Conservation (phyloP, 306 rosid genomes). For the Mucuna pruriens region DNA sequence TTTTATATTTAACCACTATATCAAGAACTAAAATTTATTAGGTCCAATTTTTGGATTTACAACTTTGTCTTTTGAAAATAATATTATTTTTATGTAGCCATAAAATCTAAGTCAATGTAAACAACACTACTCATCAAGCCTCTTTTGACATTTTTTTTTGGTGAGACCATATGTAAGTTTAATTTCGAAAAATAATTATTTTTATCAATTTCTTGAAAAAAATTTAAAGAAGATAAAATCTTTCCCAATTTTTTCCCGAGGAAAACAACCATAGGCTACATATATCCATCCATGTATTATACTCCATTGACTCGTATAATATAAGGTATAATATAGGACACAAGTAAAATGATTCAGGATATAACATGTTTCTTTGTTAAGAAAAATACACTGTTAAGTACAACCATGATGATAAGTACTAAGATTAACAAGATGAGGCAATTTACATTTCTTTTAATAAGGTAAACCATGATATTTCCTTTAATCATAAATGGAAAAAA, state of each 20-base stretch:
- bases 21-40: too few relatives aligned
- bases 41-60: too few relatives aligned
- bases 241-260: neutral
- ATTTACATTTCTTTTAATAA: neutral
- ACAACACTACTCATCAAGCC: too few relatives aligned
- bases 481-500: neutral
- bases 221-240: neutral
- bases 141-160: too few relatives aligned
- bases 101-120: too few relatives aligned
- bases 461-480: neutral
- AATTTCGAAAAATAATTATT: neutral
- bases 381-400: neutral
- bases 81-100: too few relatives aligned
- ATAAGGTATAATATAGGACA: too few relatives aligned
- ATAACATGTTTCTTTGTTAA: neutral
- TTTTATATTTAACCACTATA: too few relatives aligned
- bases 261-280: neutral
- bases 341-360: neutral
- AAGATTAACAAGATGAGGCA: conserved; percentile 16
- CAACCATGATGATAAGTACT: conserved; percentile 11
- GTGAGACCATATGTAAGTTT: too few relatives aligned
- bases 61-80: too few relatives aligned
- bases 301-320: neutral
- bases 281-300: neutral
- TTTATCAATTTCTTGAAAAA: neutral